Conservation (phyloP, 2,329 filamentous ascomycete genomes). For the Trichoderma sp. region DNA sequence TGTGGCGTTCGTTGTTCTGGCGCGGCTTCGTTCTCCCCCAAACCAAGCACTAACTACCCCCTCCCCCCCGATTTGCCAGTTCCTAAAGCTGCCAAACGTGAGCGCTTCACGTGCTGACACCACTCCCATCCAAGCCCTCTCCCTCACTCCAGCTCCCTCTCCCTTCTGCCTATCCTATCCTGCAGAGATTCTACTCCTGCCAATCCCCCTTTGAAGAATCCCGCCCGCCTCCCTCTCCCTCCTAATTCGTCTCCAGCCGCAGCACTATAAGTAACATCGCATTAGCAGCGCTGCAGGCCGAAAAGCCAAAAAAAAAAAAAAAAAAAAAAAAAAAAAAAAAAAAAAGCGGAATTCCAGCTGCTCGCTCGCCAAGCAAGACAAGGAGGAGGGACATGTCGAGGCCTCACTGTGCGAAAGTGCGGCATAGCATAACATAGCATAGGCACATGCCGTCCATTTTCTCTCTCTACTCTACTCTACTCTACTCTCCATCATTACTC, state of each 20-base stretch:
- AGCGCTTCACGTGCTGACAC: conserved; percentile 19
- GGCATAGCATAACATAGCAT: not conserved
- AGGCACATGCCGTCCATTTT: not conserved
- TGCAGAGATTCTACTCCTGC: too few species aligned
- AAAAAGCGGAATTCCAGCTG: not conserved
- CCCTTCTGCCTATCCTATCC: not conserved
- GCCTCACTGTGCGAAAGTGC: not conserved
- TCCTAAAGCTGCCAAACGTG: not conserved
- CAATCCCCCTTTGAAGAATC: not conserved
- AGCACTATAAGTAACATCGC: not conserved
- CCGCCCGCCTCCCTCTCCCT: not conserved
- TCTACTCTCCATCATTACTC: not conserved
- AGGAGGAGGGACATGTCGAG: conserved; percentile 6
- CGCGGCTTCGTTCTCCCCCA: conserved; percentile 17
- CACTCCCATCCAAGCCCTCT: too few species aligned
- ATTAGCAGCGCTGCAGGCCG: not conserved
- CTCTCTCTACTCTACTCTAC: not conserved
- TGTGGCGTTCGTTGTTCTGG: conserved; percentile 13
- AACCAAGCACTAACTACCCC: conserved; percentile 18
- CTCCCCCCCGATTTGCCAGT: not conserved
- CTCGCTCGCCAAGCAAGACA: not conserved
- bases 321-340: too few species aligned
- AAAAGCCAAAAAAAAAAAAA: too few species aligned
- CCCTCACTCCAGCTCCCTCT: not conserved
- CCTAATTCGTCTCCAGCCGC: not conserved